phyloP scores from a whole-genome alignment of 2,329 filamentous ascomycete species.

The Cladophialophora yegresii region DNA sequence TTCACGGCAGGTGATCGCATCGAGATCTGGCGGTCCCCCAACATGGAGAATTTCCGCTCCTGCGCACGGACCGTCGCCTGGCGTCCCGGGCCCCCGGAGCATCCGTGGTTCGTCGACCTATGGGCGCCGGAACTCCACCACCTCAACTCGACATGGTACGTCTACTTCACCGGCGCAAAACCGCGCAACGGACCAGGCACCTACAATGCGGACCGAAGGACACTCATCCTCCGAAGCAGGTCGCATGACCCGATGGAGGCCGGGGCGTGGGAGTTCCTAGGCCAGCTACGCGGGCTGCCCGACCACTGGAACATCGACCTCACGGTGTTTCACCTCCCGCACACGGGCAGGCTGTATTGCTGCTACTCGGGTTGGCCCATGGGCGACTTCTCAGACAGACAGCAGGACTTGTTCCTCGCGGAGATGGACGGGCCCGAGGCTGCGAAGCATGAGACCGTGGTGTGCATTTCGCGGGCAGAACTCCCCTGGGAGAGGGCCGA shows the following conservation, averaged over 20 bases:
- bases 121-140: constrained; percentile 61
- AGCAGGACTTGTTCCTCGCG: constrained; percentile 35
- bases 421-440: constrained; percentile 26
- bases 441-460: constrained; percentile 23
- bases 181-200: constrained; percentile 17
- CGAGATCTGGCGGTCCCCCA: constrained; percentile 42
- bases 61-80: constrained; percentile 38
- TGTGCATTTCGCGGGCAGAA: constrained; percentile 28
- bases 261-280: constrained; percentile 31
- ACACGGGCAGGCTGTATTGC: constrained; percentile 22
- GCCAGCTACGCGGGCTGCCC: constrained; percentile 32
- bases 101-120: constrained; percentile 50
- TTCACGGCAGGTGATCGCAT: constrained; percentile 43
- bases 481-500: constrained; percentile 35
- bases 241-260: constrained; percentile 32
- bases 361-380: constrained; percentile 36
- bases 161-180: constrained; percentile 47
- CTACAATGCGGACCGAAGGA: constrained; percentile 33
- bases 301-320: constrained; percentile 37
- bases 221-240: constrained; percentile 26
- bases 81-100: constrained; percentile 44
- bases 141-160: constrained; percentile 53
- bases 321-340: constrained; percentile 28
- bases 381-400: constrained; percentile 33
- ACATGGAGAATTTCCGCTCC: constrained; percentile 40